phyloP scores from a whole-genome alignment of 2,329 filamentous ascomycete genomes.

The Stachybotrys elegans region DNA sequence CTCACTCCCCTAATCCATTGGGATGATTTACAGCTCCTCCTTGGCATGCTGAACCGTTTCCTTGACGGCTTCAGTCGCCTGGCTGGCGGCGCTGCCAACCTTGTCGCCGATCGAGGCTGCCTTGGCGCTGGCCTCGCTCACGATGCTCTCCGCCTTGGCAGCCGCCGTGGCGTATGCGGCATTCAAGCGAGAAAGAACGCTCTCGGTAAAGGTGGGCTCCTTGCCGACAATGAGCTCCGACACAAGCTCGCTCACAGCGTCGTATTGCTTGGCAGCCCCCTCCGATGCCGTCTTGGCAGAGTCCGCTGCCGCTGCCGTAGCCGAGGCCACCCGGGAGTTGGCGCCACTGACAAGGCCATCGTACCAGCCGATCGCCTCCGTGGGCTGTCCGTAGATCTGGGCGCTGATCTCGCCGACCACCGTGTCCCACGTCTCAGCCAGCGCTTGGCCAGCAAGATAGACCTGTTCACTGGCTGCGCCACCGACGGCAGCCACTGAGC shows the following conservation, averaged over 20 bases:
- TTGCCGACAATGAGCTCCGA: slow-evolving; percentile 73
- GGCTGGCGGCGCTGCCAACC: slow-evolving; percentile 31
- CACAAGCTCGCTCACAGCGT: slow-evolving; percentile 64
- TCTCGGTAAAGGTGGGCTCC: slow-evolving; percentile 77
- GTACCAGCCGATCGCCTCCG: slow-evolving; percentile 52
- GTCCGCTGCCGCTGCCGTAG: slow-evolving; percentile 48
- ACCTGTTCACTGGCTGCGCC: slow-evolving; percentile 40
- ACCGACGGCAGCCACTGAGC: slow-evolving; percentile 32
- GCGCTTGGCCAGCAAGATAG: slow-evolving; percentile 28
- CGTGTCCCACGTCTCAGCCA: slow-evolving; percentile 34
- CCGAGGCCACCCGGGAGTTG: slow-evolving; percentile 55
- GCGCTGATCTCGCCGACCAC: slow-evolving; percentile 59
- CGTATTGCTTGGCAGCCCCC: slow-evolving; percentile 59
- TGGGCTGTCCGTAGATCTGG: slow-evolving; percentile 65
- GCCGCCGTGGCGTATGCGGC: slow-evolving; percentile 67
- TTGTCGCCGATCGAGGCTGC: slow-evolving; percentile 28
- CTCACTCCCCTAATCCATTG: background rate
- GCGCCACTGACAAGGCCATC: slow-evolving; percentile 41
- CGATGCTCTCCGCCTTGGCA: slow-evolving; percentile 44
- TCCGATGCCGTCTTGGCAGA: slow-evolving; percentile 58
- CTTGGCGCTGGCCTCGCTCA: slow-evolving; percentile 26
- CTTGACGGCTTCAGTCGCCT: slow-evolving; percentile 38
- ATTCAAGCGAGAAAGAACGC: slow-evolving; percentile 66
- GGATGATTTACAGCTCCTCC: slow-evolving; percentile 35
- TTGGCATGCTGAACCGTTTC: slow-evolving; percentile 27